Conservation (phyloP, 2,329 filamentous ascomycete species). For the Nemania serpens region DNA sequence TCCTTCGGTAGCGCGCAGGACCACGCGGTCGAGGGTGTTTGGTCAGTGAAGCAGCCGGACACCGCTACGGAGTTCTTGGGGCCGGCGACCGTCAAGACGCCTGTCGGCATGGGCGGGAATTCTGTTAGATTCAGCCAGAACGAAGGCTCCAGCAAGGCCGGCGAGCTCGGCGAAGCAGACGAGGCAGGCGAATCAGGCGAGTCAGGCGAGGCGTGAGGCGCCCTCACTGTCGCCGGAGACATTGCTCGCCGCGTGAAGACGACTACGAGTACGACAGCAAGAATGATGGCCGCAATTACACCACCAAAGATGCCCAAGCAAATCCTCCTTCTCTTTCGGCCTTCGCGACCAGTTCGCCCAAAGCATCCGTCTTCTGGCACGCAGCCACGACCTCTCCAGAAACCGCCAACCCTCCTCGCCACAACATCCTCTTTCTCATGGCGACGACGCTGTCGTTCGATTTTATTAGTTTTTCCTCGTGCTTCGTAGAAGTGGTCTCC, state of each 20-base stretch:
- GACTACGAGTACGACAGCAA: conserved; percentile 63
- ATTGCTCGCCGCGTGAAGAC: conserved; percentile 51
- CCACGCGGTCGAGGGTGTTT: conserved; percentile 70
- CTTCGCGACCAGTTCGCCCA: conserved; percentile 66
- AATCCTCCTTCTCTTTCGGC: conserved; percentile 64
- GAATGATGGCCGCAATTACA: conserved; percentile 59
- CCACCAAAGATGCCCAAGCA: conserved; percentile 58
- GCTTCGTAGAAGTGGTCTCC: conserved; percentile 50
- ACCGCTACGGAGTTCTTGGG: conserved; percentile 68
- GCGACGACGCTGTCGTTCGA: conserved; percentile 57
- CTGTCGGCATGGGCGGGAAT: conserved; percentile 85
- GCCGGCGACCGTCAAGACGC: conserved; percentile 77
- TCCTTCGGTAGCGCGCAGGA: conserved; percentile 85
- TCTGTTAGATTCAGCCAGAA: conserved; percentile 84
- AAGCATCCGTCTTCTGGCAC: conserved; percentile 68
- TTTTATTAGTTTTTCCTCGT: conserved; percentile 48
- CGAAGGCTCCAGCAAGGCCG: conserved; percentile 42
- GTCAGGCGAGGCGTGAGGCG: neutral
- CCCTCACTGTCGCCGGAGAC: neutral
- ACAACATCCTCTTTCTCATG: conserved; percentile 69
- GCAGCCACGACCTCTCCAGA: conserved; percentile 69
- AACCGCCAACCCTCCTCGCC: conserved; percentile 60
- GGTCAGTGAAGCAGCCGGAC: conserved; percentile 71
- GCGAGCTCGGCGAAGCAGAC: conserved; percentile 20
- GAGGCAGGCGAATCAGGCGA: conserved; percentile 13